Evolutionary conservation across 208 protist genomes (phyloP).

Genomic region (Wallacemonas sp.): DNA sequence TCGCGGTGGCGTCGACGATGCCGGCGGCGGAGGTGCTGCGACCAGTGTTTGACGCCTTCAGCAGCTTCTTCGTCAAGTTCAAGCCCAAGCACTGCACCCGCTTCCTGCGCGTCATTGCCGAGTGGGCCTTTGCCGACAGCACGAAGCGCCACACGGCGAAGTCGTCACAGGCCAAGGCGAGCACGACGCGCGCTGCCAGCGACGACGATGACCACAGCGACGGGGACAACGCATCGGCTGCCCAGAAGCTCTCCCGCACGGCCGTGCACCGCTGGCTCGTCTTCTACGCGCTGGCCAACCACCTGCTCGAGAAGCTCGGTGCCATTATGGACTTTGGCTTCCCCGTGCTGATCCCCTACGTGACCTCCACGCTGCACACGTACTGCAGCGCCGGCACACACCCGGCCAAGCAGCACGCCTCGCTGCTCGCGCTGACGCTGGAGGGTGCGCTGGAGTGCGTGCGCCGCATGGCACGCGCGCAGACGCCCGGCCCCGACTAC

Average conservation of each 20-base stretch:
- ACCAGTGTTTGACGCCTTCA: conserved; percentile 81
- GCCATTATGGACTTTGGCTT: conserved; percentile 85
- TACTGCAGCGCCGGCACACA: conserved; percentile 51
- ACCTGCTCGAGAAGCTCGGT: conserved; percentile 76
- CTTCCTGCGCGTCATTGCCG: conserved; percentile 61
- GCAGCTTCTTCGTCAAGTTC: conserved; percentile 88
- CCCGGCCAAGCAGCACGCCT: conserved; percentile 31
- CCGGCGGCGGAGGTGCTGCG: conserved; percentile 67
- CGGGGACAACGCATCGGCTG: conserved; percentile 25
- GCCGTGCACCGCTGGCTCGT: conserved; percentile 74
- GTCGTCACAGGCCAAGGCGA: neutral
- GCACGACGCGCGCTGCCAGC: neutral
- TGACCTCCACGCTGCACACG: conserved; percentile 57
- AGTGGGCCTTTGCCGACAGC: conserved; percentile 80
- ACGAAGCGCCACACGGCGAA: conserved; percentile 1
- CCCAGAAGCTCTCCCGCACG: conserved; percentile 36
- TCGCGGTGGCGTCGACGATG: conserved; percentile 48
- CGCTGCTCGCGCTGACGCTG: conserved; percentile 61
- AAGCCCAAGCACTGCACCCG: conserved; percentile 76
- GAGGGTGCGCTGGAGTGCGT: conserved; percentile 74
- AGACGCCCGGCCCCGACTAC: conserved; percentile 73
- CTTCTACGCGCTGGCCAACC: conserved; percentile 82
- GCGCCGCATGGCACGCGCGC: conserved; percentile 68
- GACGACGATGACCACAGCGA: conserved; percentile 11
- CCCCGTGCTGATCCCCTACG: conserved; percentile 56